Conservation (phyloP, 2,329 filamentous ascomycete species). For the Aspergillus hiratsukae region DNA sequence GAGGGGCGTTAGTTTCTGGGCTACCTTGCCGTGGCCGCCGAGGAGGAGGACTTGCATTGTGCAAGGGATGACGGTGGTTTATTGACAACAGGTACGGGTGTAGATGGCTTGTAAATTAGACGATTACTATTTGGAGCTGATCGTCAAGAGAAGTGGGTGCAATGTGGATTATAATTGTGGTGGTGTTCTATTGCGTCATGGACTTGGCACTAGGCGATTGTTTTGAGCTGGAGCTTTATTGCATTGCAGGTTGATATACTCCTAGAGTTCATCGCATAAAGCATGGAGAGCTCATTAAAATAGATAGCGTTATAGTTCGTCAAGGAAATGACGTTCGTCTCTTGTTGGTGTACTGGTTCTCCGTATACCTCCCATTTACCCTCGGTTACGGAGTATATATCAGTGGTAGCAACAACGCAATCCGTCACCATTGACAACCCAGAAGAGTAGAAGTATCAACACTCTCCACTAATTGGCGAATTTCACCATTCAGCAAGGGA, state of each 20-base stretch:
- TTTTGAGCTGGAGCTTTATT: not conserved
- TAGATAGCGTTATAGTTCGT: not conserved
- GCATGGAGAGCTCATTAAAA: not conserved
- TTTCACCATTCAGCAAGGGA: not conserved
- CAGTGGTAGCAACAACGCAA: no score
- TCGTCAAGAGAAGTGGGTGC: not conserved
- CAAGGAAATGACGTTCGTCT: not conserved
- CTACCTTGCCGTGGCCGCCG: constrained; percentile 76
- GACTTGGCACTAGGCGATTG: not conserved
- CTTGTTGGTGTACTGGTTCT: not conserved
- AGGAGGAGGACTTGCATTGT: constrained; percentile 62
- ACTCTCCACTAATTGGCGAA: not conserved
- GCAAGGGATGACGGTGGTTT: not conserved
- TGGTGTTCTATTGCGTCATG: not conserved
- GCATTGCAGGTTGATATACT: not conserved
- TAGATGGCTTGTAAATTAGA: not conserved
- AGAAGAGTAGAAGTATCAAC: no score
- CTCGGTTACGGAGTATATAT: not conserved
- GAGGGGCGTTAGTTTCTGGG: constrained; percentile 69
- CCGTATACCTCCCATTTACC: not conserved
- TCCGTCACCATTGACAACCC: not conserved
- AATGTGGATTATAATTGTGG: not conserved
- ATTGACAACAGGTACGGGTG: not conserved
- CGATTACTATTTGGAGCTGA: not conserved
- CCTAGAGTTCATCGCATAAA: not conserved